Conservation (phyloP, 2,329 filamentous ascomycete genomes). For the Xylaria sp. region DNA sequence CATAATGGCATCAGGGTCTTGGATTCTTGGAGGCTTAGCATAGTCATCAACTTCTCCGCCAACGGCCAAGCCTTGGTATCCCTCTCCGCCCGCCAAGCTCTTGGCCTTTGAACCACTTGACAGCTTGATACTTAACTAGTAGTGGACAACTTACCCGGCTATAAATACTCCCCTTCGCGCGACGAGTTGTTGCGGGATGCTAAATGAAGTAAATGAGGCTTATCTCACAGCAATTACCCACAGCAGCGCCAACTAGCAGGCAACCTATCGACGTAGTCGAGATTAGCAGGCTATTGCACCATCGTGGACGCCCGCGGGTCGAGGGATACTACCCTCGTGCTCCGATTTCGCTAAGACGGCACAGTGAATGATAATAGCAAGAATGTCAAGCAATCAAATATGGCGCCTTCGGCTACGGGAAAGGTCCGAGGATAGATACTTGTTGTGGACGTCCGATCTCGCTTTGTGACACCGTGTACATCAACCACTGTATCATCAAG, state of each 20-base stretch:
- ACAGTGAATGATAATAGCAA: background rate
- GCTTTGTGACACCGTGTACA: background rate
- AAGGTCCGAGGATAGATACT: background rate
- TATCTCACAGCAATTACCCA: background rate
- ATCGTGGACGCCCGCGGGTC: background rate
- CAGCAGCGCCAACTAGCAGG: background rate
- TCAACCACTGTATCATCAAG: background rate
- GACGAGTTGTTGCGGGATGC: background rate
- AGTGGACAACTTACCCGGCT: background rate
- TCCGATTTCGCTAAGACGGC: background rate
- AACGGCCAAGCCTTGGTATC: slow-evolving; percentile 49
- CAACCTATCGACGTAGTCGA: background rate
- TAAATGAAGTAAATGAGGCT: background rate
- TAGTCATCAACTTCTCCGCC: slow-evolving; percentile 42
- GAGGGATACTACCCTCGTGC: background rate
- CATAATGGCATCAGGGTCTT: slow-evolving; percentile 21
- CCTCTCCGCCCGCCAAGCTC: slow-evolving; percentile 51
- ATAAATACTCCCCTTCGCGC: background rate
- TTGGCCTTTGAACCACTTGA: slow-evolving; percentile 39
- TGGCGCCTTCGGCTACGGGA: background rate
- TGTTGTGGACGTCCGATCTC: background rate
- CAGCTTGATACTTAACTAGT: slow-evolving; percentile 4
- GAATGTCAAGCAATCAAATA: background rate
- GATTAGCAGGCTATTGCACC: background rate
- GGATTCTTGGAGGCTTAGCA: slow-evolving; percentile 32